Percentiles rank a stretch among this genome's conserved stretches.
Conservation (phyloP, 2,329 filamentous ascomycete species). For the Botrytis byssoidea region DNA sequence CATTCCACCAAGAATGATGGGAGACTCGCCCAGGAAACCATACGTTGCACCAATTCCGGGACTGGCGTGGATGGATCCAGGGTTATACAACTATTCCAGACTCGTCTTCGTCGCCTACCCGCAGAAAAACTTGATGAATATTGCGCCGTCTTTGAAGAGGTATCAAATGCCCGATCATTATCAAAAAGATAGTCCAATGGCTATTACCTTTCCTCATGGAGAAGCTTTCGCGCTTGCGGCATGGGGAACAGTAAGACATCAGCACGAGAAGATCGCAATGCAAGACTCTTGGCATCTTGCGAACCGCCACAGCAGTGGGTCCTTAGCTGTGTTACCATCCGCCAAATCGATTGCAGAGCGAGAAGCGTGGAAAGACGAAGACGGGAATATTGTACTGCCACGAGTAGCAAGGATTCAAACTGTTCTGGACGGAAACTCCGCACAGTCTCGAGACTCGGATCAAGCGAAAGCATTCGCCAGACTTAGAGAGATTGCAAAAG, state of each 20-base stretch:
- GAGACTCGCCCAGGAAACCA: background rate
- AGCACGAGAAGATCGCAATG: background rate
- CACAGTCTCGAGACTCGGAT: background rate
- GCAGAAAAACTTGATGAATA: background rate
- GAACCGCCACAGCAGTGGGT: background rate
- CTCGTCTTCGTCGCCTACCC: background rate
- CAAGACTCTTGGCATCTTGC: background rate
- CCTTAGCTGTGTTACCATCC: background rate
- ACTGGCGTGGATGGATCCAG: background rate
- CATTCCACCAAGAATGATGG: background rate
- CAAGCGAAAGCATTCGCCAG: background rate
- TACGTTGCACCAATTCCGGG: background rate
- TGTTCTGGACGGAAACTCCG: background rate
- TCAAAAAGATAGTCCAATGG: background rate
- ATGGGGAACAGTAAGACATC: background rate
- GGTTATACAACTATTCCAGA: background rate
- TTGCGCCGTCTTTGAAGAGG: background rate
- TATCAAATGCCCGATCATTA: background rate
- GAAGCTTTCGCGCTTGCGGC: background rate
- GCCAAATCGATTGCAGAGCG: background rate
- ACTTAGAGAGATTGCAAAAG: background rate
- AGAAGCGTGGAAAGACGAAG: background rate
- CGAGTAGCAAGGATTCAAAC: background rate
- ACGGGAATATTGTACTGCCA: background rate
- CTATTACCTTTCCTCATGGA: background rate